Percentiles rank a stretch among this genome's conserved stretches.
Evolutionary conservation across 176 grass and related monocot genomes (phyloP).

Genomic region (Alopecurus myosuroides): DNA sequence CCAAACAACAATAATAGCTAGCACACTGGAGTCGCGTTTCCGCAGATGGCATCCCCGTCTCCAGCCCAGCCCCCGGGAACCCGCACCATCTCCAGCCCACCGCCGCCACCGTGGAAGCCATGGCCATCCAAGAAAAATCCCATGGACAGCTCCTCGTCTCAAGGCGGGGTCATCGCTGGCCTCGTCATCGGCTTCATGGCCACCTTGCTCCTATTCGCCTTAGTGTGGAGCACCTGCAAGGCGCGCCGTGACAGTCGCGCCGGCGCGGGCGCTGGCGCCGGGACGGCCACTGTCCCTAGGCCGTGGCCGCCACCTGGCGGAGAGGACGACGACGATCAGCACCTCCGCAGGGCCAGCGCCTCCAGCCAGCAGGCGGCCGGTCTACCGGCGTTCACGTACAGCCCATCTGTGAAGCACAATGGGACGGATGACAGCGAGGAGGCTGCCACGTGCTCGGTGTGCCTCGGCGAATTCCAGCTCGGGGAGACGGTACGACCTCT

Average conservation of each 20-base stretch:
- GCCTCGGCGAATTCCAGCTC: conserved; percentile 31
- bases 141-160: background rate
- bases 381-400: conserved; percentile 27
- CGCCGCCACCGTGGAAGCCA: background rate
- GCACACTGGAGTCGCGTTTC: background rate
- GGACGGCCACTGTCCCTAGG: background rate
- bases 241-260: background rate
- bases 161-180: background rate
- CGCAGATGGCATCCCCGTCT: background rate
- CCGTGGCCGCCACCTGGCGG: background rate
- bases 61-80: background rate
- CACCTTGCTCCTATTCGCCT: background rate
- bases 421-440: background rate
- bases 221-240: conserved; percentile 1
- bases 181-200: background rate
- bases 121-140: background rate
- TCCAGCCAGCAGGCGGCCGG: background rate
- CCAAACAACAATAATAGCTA: background rate
- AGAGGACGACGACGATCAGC: background rate
- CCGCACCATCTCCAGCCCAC: background rate
- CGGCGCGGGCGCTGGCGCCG: background rate
- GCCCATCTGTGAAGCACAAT: conserved; percentile 7
- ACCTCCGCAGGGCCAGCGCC: background rate
- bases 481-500: conserved; percentile 33
- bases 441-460: conserved; percentile 32